Evolutionary conservation across 345 rosid species (phyloP), one percentile per base, ranked within the genome.

Genomic region (Jatropha curcas): DNA sequence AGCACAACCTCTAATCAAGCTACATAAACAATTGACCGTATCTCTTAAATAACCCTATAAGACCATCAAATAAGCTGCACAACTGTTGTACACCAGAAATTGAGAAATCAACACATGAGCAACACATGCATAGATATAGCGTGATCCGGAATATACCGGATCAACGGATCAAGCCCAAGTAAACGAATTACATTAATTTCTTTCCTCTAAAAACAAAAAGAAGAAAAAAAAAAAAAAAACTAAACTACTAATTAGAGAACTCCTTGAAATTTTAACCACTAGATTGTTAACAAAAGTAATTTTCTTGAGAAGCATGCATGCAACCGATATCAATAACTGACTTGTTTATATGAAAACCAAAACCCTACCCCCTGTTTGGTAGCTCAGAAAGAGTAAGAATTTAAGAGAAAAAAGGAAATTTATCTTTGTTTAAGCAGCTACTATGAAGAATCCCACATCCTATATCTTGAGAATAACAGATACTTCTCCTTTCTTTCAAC

Each of bases 241-340:
- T 58, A 24, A n/a, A n/a, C n/a, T 45, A 41, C 2, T 5, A 33
- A 51, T 22, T 7, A 45, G 4, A 45, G 4, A 60, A 48, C 22
- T n/a, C 14, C 4, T 28, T 39, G 5, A 13, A 45, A n/a, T 45
- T 48, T 22, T 39, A 11, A 20, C 50, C 60, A 3, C 31, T 35
- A 13, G 13, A 53, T 25, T 52, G 8, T 19, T 62, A 33, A n/a
- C 14, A n/a, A n/a, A n/a, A 71, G n/a, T 24, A 7, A 48, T 20
- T 45, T 11, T 13, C 31, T 60, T 16, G 59, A 61, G 33, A 71
- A 51, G 20, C 67, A n/a, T 46, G 67, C 67, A 60, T 60, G 59
- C 46, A 31, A 68, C 10, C 19, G 35, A 28, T 52, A 34, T 19
- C 14, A 50, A 28, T 5, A 48, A 30, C 17, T 62, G 13, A 10